Conservation (phyloP, 2,329 filamentous ascomycete genomes). For the Ophioceras dolichostomum region DNA sequence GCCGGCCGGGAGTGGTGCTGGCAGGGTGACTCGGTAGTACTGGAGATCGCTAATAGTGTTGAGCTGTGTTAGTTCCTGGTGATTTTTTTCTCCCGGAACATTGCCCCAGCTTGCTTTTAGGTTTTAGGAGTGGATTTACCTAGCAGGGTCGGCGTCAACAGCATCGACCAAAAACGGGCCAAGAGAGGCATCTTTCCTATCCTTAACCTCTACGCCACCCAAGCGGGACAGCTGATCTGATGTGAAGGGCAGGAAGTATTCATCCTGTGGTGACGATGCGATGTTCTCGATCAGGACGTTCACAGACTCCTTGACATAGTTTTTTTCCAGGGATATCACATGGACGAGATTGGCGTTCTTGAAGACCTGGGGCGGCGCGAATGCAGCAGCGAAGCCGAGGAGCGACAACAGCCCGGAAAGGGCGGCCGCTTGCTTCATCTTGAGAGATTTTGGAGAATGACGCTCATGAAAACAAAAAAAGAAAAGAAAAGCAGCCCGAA, state of each 20-base stretch:
- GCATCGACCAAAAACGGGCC: constrained; percentile 57
- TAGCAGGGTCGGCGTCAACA: constrained; percentile 52
- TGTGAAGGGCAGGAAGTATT: constrained; percentile 88
- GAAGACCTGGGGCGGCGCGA: constrained; percentile 82
- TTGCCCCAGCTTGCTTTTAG: too few species aligned
- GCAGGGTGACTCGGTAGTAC: constrained; percentile 76
- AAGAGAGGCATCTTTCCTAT: constrained; percentile 67
- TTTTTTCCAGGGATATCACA: constrained; percentile 85
- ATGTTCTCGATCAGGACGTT: constrained; percentile 93
- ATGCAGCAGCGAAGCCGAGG: constrained; percentile 34
- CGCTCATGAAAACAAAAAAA: not conserved
- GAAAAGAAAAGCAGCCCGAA: not conserved
- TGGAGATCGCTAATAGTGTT: constrained; percentile 46
- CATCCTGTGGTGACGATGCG: constrained; percentile 63
- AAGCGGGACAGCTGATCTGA: constrained; percentile 61
- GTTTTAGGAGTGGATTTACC: too few species aligned
- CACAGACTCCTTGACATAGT: constrained; percentile 77
- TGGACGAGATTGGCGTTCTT: constrained; percentile 88
- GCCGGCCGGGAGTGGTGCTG: constrained; percentile 61
- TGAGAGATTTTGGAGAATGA: constrained; percentile 10
- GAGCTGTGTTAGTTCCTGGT: constrained; percentile 2
- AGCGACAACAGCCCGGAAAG: constrained; percentile 48
- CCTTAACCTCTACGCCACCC: constrained; percentile 81
- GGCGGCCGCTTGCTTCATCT: constrained; percentile 36
- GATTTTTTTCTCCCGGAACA: too few species aligned